A percentile compares a stretch with the other conserved stretches of the same genome.
These are phyloP conservation scores for Melastoma malabathricum DNA, from an alignment of 345 rosid genomes.

Conservation along the genomic window DNA sequence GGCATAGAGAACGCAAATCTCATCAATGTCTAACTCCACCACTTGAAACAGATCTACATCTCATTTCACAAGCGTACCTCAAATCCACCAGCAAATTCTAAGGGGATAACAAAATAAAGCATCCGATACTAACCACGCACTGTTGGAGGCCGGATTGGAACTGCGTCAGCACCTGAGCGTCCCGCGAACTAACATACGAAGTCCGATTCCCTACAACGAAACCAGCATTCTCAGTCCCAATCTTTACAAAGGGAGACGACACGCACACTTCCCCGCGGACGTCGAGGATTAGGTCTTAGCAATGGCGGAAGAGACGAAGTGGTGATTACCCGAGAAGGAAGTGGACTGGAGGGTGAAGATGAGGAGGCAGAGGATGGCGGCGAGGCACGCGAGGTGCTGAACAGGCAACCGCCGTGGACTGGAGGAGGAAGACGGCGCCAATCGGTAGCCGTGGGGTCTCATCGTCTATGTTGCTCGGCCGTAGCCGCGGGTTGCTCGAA, in stretches of 20 bases:
- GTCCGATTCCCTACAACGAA: constrained; percentile 26
- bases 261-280: background rate
- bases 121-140: constrained; percentile 62
- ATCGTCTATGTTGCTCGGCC: too few relatives aligned
- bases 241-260: too few relatives aligned
- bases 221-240: too few relatives aligned
- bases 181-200: constrained; percentile 23
- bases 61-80: too few relatives aligned
- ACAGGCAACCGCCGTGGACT: constrained; percentile 29
- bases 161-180: constrained; percentile 35
- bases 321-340: constrained; percentile 43
- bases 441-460: too few relatives aligned
- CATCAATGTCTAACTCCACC: too few relatives aligned
- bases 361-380: constrained; percentile 38
- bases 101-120: background rate
- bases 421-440: background rate
- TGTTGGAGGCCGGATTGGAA: constrained; percentile 66
- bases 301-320: background rate
- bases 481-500: too few relatives aligned
- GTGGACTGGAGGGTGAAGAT: constrained; percentile 55
- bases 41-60: too few relatives aligned
- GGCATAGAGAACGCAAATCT: too few relatives aligned
- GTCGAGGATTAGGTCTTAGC: background rate
- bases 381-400: constrained; percentile 42
- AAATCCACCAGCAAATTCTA: too few relatives aligned